Evolutionary conservation across 106 monocot genomes (phyloP), one percentile per base, ranked within the genome.

Genomic region (Platanthera guangdongensis): DNA sequence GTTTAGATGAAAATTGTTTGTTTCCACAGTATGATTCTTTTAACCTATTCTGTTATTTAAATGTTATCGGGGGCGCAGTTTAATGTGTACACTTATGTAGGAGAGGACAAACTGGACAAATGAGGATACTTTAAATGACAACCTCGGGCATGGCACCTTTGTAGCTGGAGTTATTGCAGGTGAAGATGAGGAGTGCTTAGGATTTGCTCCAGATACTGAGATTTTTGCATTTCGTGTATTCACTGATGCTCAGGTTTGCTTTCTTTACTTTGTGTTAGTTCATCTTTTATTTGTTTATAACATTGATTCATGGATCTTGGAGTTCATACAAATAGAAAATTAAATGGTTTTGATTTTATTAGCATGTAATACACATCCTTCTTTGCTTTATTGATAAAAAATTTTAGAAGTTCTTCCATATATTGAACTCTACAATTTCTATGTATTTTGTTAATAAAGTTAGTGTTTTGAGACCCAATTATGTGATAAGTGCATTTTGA

Each of bases 101-200:
- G 99, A 99, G 80, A 84, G 99, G 18, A 99, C 99, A 75, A 99
- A 99, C 85, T 94, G 99, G 99, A 99, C 99, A 77, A 99, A 92
- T 81, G 99, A 99, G 76, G 88, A 94, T 77, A 99, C 99, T 51
- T 65, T 99, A 80, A 99, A 99, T 85, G 99, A 99, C 74, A 99
- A 99, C 85, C 86, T 99, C 73, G 99, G 99, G 19, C 99, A 99
- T 81, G 99, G 99, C 18, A 99, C 99, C 25, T 99, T 99, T 81
- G 99, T 99, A 71, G 99, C 99, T 54, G 94, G 99, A 72, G 99
- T 99, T 82, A 88, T 99, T 84, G 99, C 99, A 51, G 99, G 99
- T 74, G 87, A 92, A 88, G 88, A 94, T 86, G 84, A 86, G 76
- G 99, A 99, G 72, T 99, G 99, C 72, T 52, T 92, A 73, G 99